Evolutionary conservation across 148 eudicot genomes (phyloP).

Genomic region (Diospyros lotus): DNA sequence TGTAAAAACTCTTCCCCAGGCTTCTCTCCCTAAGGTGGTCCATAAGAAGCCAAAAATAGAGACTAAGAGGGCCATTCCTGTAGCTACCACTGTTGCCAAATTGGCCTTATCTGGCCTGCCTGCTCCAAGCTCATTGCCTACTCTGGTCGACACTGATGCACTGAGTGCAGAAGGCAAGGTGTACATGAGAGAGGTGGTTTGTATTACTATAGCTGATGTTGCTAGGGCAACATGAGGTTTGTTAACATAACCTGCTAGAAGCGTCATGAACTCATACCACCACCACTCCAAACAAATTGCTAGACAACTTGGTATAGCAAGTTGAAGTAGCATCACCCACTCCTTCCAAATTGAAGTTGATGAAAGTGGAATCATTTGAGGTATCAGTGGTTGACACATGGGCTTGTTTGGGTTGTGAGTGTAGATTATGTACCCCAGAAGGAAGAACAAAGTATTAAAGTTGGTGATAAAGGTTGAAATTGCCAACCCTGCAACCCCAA

Average conservation of each 20-base stretch:
- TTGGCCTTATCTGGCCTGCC: conserved; percentile 61
- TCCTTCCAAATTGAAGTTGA: conserved; percentile 34
- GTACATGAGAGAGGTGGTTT: conserved; percentile 86
- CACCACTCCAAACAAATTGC: conserved; percentile 89
- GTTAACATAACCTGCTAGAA: conserved; percentile 67
- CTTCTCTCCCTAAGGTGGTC: conserved; percentile 62
- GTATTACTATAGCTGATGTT: conserved; percentile 76
- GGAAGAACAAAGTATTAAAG: conserved; percentile 50
- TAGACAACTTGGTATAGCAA: conserved; percentile 70
- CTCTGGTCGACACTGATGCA: conserved; percentile 73
- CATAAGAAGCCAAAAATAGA: conserved; percentile 51
- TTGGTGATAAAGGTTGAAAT: conserved; percentile 57
- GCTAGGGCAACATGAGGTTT: conserved; percentile 70
- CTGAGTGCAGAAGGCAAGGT: conserved; percentile 73
- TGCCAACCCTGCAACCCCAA: conserved; percentile 68
- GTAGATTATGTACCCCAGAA: conserved; percentile 41
- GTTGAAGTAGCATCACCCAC: conserved; percentile 62
- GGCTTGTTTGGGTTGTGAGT: conserved; percentile 29
- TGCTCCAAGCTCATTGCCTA: conserved; percentile 89
- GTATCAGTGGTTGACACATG: conserved; percentile 26
- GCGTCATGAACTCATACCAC: conserved; percentile 93
- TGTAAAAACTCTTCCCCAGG: conserved; percentile 71
- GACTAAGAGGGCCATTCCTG: conserved; percentile 44
- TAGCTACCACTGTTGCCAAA: conserved; percentile 52
- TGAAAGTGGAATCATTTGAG: conserved; percentile 21